Evolutionary conservation across 495 filamentous ascomycete genomes (phyloP).

Genomic region (Xylaria nigripes): DNA sequence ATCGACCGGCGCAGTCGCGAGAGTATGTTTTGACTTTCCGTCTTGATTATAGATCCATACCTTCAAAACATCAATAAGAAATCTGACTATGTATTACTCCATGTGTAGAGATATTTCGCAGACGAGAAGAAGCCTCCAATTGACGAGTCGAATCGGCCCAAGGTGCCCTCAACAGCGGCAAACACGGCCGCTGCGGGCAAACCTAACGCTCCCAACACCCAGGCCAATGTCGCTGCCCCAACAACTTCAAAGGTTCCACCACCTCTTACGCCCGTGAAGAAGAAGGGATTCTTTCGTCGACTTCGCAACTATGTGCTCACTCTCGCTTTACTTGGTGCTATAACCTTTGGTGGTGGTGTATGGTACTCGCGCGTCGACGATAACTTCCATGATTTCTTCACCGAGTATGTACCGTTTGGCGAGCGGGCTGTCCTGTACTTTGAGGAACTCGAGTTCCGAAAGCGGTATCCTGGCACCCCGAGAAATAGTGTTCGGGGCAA

Average conservation of each 20-base stretch:
- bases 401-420: constrained; percentile 90
- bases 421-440: constrained; percentile 95
- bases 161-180: constrained; percentile 52
- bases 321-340: constrained; percentile 59
- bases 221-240: constrained; percentile 36
- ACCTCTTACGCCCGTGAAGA: constrained; percentile 43
- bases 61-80: background rate
- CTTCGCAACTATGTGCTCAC: constrained; percentile 58
- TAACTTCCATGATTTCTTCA: constrained; percentile 99
- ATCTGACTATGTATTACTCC: background rate
- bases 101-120: constrained; percentile 48
- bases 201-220: constrained; percentile 36
- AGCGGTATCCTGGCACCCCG: constrained; percentile 72
- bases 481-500: constrained; percentile 40
- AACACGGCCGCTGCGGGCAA: constrained; percentile 42
- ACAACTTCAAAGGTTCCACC: constrained; percentile 12
- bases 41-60: background rate
- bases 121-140: constrained; percentile 46
- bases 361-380: constrained; percentile 89
- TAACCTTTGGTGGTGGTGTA: constrained; percentile 80
- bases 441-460: constrained; percentile 89
- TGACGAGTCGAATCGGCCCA: constrained; percentile 40
- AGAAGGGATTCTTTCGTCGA: constrained; percentile 65
- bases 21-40: constrained; percentile 24
- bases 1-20: constrained; percentile 20